Conservation (phyloP, 2,329 filamentous ascomycete species). For the Alternaria sp. region DNA sequence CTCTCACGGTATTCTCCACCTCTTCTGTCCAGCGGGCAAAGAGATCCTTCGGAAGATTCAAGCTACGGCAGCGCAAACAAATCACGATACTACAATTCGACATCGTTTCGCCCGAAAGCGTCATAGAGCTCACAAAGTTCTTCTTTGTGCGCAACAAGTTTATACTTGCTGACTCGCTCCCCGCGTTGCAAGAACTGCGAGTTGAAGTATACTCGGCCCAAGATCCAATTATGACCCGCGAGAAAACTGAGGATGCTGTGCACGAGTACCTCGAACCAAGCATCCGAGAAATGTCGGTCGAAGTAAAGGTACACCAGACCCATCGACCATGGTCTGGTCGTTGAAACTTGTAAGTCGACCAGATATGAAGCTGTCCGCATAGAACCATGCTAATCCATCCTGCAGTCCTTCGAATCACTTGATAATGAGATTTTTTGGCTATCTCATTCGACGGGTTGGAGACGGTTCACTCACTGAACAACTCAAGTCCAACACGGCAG, state of each 20-base stretch:
- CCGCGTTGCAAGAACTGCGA: neutral
- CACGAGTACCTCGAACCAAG: neutral
- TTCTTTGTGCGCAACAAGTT: too few species aligned
- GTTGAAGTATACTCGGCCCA: neutral
- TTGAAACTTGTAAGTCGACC: neutral
- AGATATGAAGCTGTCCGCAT: neutral
- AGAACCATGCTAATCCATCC: neutral
- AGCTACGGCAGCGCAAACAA: neutral
- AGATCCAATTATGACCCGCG: neutral
- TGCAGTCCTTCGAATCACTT: too few species aligned
- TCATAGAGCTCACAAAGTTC: too few species aligned
- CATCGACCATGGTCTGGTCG: too few species aligned
- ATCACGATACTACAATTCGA: neutral
- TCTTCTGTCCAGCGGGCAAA: rapidly evolving
- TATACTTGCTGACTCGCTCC: neutral
- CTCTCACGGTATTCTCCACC: neutral
- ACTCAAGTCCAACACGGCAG: too few species aligned
- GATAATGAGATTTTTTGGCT: neutral
- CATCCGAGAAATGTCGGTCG: neutral
- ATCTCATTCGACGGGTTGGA: neutral
- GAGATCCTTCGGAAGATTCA: neutral
- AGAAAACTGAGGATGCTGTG: neutral
- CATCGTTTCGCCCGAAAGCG: neutral
- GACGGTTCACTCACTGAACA: neutral
- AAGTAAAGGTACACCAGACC: neutral